phyloP scores from a whole-genome alignment of 1,139 yeast species.

The Yamadazyma kanchanaburiensis region DNA sequence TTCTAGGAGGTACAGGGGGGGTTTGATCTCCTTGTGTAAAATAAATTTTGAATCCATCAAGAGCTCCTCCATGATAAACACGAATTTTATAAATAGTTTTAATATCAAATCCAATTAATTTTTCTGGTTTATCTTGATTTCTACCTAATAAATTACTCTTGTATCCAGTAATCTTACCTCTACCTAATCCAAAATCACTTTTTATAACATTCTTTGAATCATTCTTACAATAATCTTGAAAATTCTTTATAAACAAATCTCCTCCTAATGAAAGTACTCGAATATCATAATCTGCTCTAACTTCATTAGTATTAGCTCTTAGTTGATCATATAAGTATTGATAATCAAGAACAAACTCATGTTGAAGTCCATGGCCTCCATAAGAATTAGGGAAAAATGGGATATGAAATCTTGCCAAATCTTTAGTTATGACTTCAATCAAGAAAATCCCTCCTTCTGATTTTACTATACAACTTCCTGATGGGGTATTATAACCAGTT shows the following conservation, averaged over 20 bases:
- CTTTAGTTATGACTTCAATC: conserved; percentile 63
- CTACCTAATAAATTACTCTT: conserved; percentile 47
- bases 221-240: conserved; percentile 20
- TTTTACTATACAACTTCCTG: conserved; percentile 45
- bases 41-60: conserved; percentile 63
- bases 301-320: conserved; percentile 21
- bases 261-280: conserved; percentile 47
- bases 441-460: conserved; percentile 68
- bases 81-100: conserved; percentile 43
- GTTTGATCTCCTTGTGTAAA: conserved; percentile 5
- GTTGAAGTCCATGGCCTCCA: conserved; percentile 60
- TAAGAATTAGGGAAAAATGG: conserved; percentile 56
- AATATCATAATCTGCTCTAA: conserved; percentile 40
- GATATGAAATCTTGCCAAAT: conserved; percentile 58
- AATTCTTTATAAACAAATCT: conserved; percentile 30
- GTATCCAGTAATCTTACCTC: conserved; percentile 38
- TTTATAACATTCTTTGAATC: conserved; percentile 18
- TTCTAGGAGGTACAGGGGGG: conserved; percentile 48
- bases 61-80: conserved; percentile 67
- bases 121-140: conserved; percentile 16
- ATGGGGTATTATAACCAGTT: conserved; percentile 21
- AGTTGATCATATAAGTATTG: conserved; percentile 41
- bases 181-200: conserved; percentile 42
- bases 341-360: conserved; percentile 47
- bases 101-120: conserved; percentile 29